These are phyloP conservation scores for Fraxinus pennsylvanica DNA, from an alignment of 257 asterid genomes.

Conservation along the genomic window DNA sequence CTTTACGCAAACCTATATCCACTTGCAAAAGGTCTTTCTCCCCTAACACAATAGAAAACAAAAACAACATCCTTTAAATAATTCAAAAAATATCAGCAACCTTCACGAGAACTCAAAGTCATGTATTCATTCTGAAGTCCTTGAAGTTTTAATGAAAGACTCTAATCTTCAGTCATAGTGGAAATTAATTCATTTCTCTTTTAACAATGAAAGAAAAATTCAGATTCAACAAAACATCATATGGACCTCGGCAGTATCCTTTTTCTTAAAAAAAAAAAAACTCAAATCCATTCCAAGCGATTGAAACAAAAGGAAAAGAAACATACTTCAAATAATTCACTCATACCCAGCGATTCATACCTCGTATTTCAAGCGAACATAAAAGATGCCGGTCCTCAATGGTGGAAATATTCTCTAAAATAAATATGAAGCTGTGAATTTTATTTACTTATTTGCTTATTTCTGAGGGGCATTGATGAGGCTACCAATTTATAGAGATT, in stretches of 20 bases:
- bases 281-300: not conserved
- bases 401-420: not conserved
- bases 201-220: not conserved
- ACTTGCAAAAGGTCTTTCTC: not conserved
- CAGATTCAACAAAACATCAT: not conserved
- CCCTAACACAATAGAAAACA: not conserved
- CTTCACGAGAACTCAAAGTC: not conserved
- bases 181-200: not conserved
- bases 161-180: not conserved
- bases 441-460: not conserved
- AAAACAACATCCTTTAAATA: not conserved
- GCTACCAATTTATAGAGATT: not conserved
- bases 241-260: not conserved
- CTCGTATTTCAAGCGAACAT: not conserved
- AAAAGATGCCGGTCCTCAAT: not conserved
- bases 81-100: not conserved
- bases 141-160: not conserved
- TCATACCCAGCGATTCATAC: not conserved
- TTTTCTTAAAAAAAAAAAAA: no score
- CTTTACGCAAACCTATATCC: not conserved
- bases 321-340: not conserved
- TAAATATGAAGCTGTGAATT: no score
- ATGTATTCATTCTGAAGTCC: not conserved
- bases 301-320: slow-evolving; percentile 14
- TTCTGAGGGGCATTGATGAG: slow-evolving; percentile 12